Conservation (phyloP, 768 basidiomycete genomes). For the Termitomyces titanicus region DNA sequence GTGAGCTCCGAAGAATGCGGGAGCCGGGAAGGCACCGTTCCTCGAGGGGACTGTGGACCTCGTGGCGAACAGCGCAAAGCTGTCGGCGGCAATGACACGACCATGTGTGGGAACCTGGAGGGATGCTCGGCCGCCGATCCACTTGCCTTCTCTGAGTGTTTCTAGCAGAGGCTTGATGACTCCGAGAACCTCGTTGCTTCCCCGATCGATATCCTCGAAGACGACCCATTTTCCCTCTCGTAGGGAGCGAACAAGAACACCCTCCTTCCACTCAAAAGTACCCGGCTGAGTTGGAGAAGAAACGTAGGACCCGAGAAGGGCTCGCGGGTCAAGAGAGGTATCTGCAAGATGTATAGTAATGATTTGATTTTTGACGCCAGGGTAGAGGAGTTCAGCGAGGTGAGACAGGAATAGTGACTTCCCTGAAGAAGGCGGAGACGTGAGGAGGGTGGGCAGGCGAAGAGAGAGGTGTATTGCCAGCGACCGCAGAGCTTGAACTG, state of each 20-base stretch:
- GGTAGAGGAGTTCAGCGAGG: constrained; percentile 64
- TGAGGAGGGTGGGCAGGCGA: constrained; percentile 75
- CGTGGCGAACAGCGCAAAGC: constrained; percentile 88
- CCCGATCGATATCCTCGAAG: constrained; percentile 89
- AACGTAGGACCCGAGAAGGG: constrained; percentile 88
- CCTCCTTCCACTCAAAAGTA: constrained; percentile 95
- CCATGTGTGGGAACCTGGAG: constrained; percentile 76
- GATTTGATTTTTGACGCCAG: constrained; percentile 60
- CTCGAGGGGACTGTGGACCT: constrained; percentile 56
- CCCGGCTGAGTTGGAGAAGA: constrained; percentile 83
- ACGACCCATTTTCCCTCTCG: constrained; percentile 90
- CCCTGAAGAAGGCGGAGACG: constrained; percentile 84
- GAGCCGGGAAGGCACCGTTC: constrained; percentile 44
- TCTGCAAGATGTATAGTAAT: constrained; percentile 90
- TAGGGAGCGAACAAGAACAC: constrained; percentile 86
- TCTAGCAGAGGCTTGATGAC: constrained; percentile 83
- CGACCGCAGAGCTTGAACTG: constrained; percentile 51
- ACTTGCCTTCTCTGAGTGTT: constrained; percentile 62
- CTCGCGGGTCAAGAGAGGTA: constrained; percentile 91
- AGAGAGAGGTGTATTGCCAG: constrained; percentile 65
- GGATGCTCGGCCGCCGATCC: constrained; percentile 68
- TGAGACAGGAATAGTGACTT: constrained; percentile 80
- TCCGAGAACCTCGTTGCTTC: constrained; percentile 85
- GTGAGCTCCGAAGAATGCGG: constrained; percentile 82
- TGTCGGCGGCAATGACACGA: constrained; percentile 67